Conservation (phyloP, 805 yeast genomes). For the Nakazawaea laoshanensis region DNA sequence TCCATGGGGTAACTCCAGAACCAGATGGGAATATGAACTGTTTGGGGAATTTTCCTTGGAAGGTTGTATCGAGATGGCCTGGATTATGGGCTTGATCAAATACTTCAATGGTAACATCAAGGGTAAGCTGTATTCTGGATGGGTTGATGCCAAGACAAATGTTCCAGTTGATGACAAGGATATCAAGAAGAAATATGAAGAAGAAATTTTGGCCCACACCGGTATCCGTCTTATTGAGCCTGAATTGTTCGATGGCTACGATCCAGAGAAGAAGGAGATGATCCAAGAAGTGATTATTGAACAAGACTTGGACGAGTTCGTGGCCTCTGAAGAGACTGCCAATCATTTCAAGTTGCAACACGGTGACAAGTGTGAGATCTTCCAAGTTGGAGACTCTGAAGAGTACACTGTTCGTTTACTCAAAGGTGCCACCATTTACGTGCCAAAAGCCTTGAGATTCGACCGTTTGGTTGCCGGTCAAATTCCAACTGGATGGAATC, state of each 20-base stretch:
- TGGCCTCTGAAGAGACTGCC: slow-evolving; percentile 91
- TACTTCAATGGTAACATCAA: slow-evolving; percentile 88
- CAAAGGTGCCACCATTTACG: slow-evolving; percentile 84
- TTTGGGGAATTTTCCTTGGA: slow-evolving; percentile 90
- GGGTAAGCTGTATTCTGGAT: slow-evolving; percentile 89
- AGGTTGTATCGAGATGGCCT: slow-evolving; percentile 98
- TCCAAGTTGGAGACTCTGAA: slow-evolving; percentile 82
- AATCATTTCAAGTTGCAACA: slow-evolving; percentile 90
- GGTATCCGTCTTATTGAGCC: slow-evolving; percentile 98
- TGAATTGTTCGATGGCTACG: slow-evolving; percentile 87
- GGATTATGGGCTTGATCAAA: slow-evolving; percentile 98
- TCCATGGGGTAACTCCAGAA: slow-evolving; percentile 99
- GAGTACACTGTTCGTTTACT: slow-evolving; percentile 85
- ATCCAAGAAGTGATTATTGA: slow-evolving; percentile 95
- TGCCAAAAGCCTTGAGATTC: slow-evolving; percentile 78
- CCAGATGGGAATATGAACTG: slow-evolving; percentile 99
- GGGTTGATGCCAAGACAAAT: slow-evolving; percentile 93
- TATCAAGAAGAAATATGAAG: slow-evolving; percentile 86
- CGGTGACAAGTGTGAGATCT: slow-evolving; percentile 87
- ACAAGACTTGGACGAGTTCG: slow-evolving; percentile 95
- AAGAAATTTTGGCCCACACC: slow-evolving; percentile 79
- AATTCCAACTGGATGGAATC: slow-evolving; percentile 98
- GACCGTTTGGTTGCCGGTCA: slow-evolving; percentile 85
- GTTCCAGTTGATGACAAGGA: slow-evolving; percentile 93
- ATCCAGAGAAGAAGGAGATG: slow-evolving; percentile 88